Percentiles rank a stretch among this genome's conserved stretches.
Evolutionary conservation across 2,329 filamentous ascomycete genomes (phyloP).

Genomic region (Pseudogymnoascus sp.): DNA sequence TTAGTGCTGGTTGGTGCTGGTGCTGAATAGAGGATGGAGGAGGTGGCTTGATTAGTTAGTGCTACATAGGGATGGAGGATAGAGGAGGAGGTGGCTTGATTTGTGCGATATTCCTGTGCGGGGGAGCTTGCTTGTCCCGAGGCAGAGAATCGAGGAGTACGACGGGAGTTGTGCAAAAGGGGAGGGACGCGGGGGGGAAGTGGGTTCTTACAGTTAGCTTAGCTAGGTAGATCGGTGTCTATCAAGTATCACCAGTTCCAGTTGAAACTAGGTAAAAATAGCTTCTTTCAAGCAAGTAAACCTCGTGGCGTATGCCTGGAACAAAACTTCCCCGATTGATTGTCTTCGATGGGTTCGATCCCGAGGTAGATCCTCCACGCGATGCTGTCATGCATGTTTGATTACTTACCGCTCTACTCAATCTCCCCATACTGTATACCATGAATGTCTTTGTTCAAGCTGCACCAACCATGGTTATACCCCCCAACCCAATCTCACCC

Average conservation of each 20-base stretch:
- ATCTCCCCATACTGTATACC: neutral
- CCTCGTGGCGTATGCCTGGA: constrained; percentile 1
- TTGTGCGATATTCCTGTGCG: neutral
- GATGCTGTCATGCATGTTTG: neutral
- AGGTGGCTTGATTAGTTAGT: no score
- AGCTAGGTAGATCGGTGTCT: neutral
- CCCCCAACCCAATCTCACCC: neutral
- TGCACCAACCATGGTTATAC: neutral
- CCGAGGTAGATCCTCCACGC: neutral
- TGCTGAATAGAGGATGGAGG: neutral
- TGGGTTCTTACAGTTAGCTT: neutral
- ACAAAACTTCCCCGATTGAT: neutral
- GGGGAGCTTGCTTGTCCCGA: constrained; percentile 2
- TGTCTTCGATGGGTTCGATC: neutral
- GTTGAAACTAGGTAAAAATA: neutral
- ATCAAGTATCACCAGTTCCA: neutral
- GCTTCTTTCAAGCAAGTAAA: neutral
- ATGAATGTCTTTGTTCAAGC: neutral
- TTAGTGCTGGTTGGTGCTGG: neutral
- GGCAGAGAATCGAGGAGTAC: neutral
- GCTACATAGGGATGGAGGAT: neutral
- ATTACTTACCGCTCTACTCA: neutral
- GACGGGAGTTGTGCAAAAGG: neutral
- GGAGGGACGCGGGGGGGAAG: neutral
- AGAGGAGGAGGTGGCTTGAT: neutral